These are phyloP conservation scores for Macroventuria anomochaeta DNA, from an alignment of 2,329 filamentous ascomycete genomes.

Conservation along the genomic window DNA sequence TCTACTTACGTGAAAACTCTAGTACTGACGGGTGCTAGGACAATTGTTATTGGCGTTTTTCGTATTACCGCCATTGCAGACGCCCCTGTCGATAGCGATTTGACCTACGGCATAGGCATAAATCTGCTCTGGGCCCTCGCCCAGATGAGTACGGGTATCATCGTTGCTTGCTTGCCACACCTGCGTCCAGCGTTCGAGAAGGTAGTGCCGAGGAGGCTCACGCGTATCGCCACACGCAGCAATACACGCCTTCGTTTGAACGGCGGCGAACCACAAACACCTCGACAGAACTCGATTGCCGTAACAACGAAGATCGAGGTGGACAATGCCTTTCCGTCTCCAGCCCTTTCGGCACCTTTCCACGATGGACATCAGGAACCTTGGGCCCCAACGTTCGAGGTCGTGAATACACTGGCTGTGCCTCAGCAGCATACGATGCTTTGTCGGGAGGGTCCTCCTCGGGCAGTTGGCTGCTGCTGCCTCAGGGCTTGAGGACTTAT, in stretches of 20 bases:
- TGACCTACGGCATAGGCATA: slow-evolving; percentile 25
- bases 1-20: too few relatives aligned
- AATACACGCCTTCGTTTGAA: neutral
- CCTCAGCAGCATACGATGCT: neutral
- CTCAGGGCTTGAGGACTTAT: neutral
- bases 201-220: slow-evolving; percentile 20
- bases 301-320: slow-evolving; percentile 33
- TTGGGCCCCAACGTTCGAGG: slow-evolving; percentile 25
- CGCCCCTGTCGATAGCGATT: slow-evolving; percentile 9
- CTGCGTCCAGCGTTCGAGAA: slow-evolving; percentile 35
- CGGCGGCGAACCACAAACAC: neutral
- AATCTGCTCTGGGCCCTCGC: slow-evolving; percentile 29
- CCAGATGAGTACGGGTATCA: slow-evolving; percentile 34
- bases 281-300: slow-evolving; percentile 17
- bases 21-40: neutral
- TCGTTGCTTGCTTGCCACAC: slow-evolving; percentile 33
- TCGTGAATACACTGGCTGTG: slow-evolving; percentile 14
- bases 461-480: slow-evolving; percentile 2
- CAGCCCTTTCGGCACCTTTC: slow-evolving; percentile 5
- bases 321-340: neutral
- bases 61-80: neutral
- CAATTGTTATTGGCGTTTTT: slow-evolving; percentile 3
- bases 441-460: neutral
- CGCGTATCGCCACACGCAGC: slow-evolving; percentile 1
- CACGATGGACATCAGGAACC: slow-evolving; percentile 19